These are phyloP conservation scores for Tripterygium wilfordii DNA, from an alignment of 177 flowering plant genomes.

Conservation along the genomic window DNA sequence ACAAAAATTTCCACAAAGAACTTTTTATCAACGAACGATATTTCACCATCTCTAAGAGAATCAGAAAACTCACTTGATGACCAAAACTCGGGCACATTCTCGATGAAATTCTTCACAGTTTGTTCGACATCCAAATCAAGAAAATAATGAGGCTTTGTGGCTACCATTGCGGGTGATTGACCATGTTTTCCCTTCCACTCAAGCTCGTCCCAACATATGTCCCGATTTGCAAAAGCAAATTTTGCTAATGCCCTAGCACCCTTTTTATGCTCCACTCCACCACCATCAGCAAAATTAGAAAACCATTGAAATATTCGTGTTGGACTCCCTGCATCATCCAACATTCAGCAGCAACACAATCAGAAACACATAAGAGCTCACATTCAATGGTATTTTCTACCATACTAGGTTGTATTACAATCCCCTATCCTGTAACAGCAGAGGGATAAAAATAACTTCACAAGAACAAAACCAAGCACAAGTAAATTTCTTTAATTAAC, in stretches of 20 bases:
- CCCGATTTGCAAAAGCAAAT: slow-evolving; percentile 84
- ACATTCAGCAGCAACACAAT: neutral
- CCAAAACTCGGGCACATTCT: slow-evolving; percentile 94
- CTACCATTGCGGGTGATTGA: slow-evolving; percentile 96
- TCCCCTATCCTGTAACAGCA: too few relatives aligned
- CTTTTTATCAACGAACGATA: slow-evolving; percentile 48
- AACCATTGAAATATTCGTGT: slow-evolving; percentile 76
- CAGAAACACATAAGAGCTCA: slow-evolving; percentile 1
- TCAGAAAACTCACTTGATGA: slow-evolving; percentile 82
- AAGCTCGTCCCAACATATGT: slow-evolving; percentile 97
- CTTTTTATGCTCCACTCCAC: slow-evolving; percentile 52
- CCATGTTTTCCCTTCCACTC: slow-evolving; percentile 99
- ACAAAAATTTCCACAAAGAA: slow-evolving; percentile 64
- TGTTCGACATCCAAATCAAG: slow-evolving; percentile 78
- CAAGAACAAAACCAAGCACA: neutral
- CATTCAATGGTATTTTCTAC: neutral
- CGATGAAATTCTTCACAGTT: slow-evolving; percentile 85
- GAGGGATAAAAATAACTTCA: neutral
- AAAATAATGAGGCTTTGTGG: slow-evolving; percentile 96
- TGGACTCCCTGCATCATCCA: slow-evolving; percentile 62
- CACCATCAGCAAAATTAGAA: slow-evolving; percentile 41
- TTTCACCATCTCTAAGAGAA: slow-evolving; percentile 77
- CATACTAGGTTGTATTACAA: too few relatives aligned
- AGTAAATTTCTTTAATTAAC: neutral
- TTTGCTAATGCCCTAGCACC: slow-evolving; percentile 87